Base-by-base conservation (phyloP, 768 basidiomycete species). In the Agaricus sinodeliciosus region DNA sequence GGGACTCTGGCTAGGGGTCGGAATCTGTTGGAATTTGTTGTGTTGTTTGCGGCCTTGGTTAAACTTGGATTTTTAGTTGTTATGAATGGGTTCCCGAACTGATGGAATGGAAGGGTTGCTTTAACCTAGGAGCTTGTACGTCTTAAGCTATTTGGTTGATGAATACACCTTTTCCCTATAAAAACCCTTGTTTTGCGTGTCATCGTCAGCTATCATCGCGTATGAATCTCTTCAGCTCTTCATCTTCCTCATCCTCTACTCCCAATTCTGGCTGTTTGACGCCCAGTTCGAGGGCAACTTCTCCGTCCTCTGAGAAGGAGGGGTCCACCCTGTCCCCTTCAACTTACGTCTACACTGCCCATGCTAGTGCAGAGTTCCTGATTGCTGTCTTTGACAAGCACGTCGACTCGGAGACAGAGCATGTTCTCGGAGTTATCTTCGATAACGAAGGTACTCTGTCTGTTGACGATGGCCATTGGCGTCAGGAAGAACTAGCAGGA, bases 231-330 rank as follows among this genome's bases (percentile, higher is more conserved):
- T 28, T 28, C 15, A 41, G 25, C 34, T 62, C 68, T 2, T 63
- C 70, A 43, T 62, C 68, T 2, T 63, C 66, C 18, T 70, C 70
- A 40, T 66, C 67, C 16, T 67, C 67, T n/a, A 60, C 59, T 39
- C 65, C 67, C 11, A 61, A 62, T 19, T 70, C 70, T 27, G 64
- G 65, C 27, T 63, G 66, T 47, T 67, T 62, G 53, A 64, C 60
- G 22, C 59, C 67, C 47, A 61, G 63, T 15, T 72, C 69, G 22
- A 64, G 72, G 28, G 68, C 67, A 12, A 67, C 67, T 4, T 67
- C 70, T 1, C 71, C 72, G 1, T 66, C 67, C 15, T 64, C 58
- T 42, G 64, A 68, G 18, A 50, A 54, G 44, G 58, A 49, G 3
- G 49, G 43, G 9, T 55, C 58, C 35, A 34, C 53, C 9, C 45